Conservation (phyloP, 163 green algal species). For the Scenedesmus sp. region DNA sequence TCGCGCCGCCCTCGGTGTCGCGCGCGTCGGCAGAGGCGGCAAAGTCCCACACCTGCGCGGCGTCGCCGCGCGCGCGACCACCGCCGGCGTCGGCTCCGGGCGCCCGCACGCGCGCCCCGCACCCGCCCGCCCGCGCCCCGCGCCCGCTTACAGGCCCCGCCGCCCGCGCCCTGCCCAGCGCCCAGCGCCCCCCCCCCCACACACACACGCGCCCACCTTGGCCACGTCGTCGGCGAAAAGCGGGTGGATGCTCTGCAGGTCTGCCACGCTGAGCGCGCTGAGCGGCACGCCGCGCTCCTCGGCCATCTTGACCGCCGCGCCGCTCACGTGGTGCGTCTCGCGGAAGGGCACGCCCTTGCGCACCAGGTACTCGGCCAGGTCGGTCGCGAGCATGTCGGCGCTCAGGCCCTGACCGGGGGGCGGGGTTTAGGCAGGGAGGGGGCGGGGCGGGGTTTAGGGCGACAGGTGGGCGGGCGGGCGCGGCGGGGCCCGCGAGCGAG, state of each 20-base stretch:
- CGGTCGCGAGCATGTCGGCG: conserved; percentile 97
- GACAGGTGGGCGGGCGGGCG: too few relatives aligned
- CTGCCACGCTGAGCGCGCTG: conserved; percentile 77
- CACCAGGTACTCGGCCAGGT: conserved; percentile 90
- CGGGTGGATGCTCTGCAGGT: conserved; percentile 89
- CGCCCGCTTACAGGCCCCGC: too few relatives aligned
- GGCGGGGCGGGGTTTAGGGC: too few relatives aligned
- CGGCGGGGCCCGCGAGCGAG: too few relatives aligned
- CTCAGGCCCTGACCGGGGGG: conserved; percentile 77
- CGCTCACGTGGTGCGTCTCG: conserved; percentile 93
- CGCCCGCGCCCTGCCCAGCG: too few relatives aligned
- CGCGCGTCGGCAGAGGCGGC: conserved; percentile 84
- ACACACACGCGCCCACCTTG: conserved; percentile 47
- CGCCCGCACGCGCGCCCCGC: too few relatives aligned
- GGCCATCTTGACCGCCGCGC: conserved; percentile 93
- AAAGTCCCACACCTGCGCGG: conserved; percentile 86
- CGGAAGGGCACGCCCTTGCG: conserved; percentile 78
- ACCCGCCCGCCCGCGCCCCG: too few relatives aligned
- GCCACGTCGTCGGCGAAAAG: conserved; percentile 92
- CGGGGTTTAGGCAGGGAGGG: too few relatives aligned
- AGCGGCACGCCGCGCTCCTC: conserved; percentile 85
- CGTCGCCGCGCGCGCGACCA: too few relatives aligned
- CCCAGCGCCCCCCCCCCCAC: background rate
- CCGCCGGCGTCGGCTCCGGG: too few relatives aligned
- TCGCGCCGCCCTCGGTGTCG: conserved; percentile 94